Evolutionary conservation across 768 basidiomycete species (phyloP).

Genomic region (Candolleomyces aberdarensis): DNA sequence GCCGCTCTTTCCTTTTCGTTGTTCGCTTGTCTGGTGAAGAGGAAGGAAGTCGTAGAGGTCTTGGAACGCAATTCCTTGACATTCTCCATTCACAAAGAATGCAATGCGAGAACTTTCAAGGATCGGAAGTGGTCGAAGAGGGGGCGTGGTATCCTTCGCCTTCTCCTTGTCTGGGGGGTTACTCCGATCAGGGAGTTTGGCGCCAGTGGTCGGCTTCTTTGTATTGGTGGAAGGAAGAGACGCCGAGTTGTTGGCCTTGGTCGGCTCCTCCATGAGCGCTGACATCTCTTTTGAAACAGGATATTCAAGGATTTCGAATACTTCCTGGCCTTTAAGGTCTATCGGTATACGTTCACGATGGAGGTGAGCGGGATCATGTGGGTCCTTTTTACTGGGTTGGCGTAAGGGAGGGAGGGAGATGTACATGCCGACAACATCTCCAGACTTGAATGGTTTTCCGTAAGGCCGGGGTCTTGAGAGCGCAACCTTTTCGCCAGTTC

Average conservation of each 20-base stretch:
- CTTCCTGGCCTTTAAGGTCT: constrained; percentile 94
- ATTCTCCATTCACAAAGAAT: constrained; percentile 92
- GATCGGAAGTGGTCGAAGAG: constrained; percentile 65
- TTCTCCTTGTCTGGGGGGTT: constrained; percentile 30
- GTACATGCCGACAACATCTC: constrained; percentile 92
- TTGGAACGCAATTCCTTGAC: constrained; percentile 78
- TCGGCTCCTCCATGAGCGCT: constrained; percentile 75
- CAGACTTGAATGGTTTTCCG: constrained; percentile 67
- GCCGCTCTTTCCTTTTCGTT: constrained; percentile 56
- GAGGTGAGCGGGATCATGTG: constrained; percentile 76
- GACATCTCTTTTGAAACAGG: constrained; percentile 89
- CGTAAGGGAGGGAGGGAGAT: constrained; percentile 78
- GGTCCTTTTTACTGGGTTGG: constrained; percentile 56
- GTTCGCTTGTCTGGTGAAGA: constrained; percentile 55
- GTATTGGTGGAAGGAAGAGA: constrained; percentile 53
- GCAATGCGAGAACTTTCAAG: constrained; percentile 71
- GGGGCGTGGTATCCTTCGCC: constrained; percentile 34
- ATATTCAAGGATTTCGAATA: constrained; percentile 94
- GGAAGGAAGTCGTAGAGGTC: constrained; percentile 91
- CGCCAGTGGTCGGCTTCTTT: constrained; percentile 56
- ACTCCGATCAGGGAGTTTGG: constrained; percentile 63
- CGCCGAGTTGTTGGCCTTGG: constrained; percentile 51
- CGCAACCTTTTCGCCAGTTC: constrained; percentile 86
- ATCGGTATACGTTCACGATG: constrained; percentile 91
- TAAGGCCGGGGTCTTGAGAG: constrained; percentile 80